Base-by-base conservation (phyloP, 1,284 basidiomycete genomes). In the Sporisorium iseilematis-ciliati region DNA sequence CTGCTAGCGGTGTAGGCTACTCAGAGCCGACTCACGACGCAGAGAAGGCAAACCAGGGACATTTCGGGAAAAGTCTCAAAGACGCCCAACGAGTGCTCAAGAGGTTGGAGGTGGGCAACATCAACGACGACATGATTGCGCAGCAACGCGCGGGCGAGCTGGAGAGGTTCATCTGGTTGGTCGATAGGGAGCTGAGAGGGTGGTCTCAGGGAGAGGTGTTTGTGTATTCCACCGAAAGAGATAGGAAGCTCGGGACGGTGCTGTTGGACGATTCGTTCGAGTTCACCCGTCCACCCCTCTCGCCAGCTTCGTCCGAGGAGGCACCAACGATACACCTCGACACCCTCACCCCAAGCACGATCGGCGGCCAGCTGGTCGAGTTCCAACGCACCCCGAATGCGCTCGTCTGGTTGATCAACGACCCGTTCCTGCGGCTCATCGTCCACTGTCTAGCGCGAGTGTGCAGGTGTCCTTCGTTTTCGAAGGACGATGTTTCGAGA, bases 371-470 rank as follows among this genome's bases (percentile, higher is more conserved):
- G 26, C 25, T 75, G 54, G 41, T 78, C 4, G 77, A 82, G 53
- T 67, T 83, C 23, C 75, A 74, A n/a, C 57, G 75, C 2, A 65
- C 74, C 7, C 79, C 81, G 4, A 78, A 82, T 35, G 68, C 68
- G 20, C 50, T 84, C 7, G 75, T 81, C 1, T 83, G 80, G 80
- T 48, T 66, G 6, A 54, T 81, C 8, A 69, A 68, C 18, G 79
- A 82, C 60, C 69, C 80, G 1, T 78, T 77, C 49, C 49, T 78
- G 1, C 64, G 82, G 0, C 49, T 83, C 1, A 60, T 80, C 0
- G 75, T 84, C 7, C 82, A 84, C 38, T 84, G 82, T 50, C 57
- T 83, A 0, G 81, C 82, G 2, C 61, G 82, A 4, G 68, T 79
- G 0, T 59, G 51, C 3, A 48, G 60, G 18, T 84, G 79, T 62